These are phyloP conservation scores for Metschnikowia drakensbergensis DNA, from an alignment of 805 yeast genomes.

Conservation along the genomic window DNA sequence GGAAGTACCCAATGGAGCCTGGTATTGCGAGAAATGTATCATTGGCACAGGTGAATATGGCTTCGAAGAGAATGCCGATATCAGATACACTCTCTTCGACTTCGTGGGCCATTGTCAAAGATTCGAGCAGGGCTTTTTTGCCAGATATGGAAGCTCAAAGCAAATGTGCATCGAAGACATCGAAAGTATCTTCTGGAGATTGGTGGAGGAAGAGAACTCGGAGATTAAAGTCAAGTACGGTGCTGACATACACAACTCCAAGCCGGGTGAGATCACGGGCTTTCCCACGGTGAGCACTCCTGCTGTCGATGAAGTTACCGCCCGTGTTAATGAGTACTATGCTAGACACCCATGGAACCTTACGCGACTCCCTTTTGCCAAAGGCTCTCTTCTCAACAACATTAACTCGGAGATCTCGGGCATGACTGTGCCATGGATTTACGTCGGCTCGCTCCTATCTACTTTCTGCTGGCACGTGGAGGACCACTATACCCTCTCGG, in stretches of 20 bases:
- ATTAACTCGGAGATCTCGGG: conserved; percentile 74
- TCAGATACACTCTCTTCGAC: conserved; percentile 52
- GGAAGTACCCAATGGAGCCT: conserved; percentile 52
- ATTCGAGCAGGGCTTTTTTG: conserved; percentile 43
- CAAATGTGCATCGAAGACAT: conserved; percentile 37
- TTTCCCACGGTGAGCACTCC: conserved; percentile 48
- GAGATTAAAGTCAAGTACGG: conserved; percentile 71
- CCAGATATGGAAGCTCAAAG: conserved; percentile 16
- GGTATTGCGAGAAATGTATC: conserved; percentile 85
- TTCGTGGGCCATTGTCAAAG: conserved; percentile 55
- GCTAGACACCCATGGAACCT: conserved; percentile 70
- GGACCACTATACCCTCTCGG: conserved; percentile 87
- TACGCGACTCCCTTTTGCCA: conserved; percentile 64
- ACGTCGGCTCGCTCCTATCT: conserved; percentile 82
- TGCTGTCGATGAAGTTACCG: conserved; percentile 9
- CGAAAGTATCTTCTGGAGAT: conserved; percentile 68
- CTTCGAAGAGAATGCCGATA: conserved; percentile 62
- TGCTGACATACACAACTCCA: conserved; percentile 72
- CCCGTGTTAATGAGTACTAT: conserved; percentile 26
- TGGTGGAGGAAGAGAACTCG: conserved; percentile 36
- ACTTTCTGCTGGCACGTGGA: conserved; percentile 98
- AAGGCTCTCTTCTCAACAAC: conserved; percentile 65
- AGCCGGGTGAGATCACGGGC: conserved; percentile 67
- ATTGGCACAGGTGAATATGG: conserved; percentile 86
- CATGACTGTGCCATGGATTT: conserved; percentile 94